Percentiles rank a stretch among this genome's conserved stretches.
These are phyloP conservation scores for Ehretia macrophylla DNA, from an alignment of 257 asterid genomes.

Conservation along the genomic window DNA sequence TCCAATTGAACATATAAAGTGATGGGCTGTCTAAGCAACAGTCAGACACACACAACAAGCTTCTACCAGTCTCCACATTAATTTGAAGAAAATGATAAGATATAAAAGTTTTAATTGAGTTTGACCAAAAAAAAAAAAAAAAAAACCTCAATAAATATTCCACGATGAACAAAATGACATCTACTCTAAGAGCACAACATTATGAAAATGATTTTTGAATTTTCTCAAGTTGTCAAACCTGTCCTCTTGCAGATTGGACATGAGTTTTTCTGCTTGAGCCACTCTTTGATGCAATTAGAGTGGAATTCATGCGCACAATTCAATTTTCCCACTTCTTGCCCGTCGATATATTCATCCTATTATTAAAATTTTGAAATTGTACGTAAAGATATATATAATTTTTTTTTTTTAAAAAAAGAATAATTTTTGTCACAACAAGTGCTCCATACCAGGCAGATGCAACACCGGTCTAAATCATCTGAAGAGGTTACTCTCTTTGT, in stretches of 20 bases:
- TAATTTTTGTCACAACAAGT: background rate
- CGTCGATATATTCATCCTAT: constrained; percentile 9
- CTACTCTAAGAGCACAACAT: too few species aligned
- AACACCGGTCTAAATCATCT: background rate
- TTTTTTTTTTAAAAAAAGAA: background rate
- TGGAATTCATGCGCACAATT: constrained; percentile 7
- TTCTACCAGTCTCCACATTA: too few species aligned
- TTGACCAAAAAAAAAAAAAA: too few species aligned
- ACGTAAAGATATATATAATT: too few species aligned
- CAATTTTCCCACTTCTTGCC: constrained; percentile 7
- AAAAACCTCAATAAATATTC: too few species aligned
- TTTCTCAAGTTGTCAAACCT: background rate
- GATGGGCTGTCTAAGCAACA: too few species aligned
- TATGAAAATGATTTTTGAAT: too few species aligned
- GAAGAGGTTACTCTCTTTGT: background rate
- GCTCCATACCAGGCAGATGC: constrained; percentile 9
- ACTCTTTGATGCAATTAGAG: constrained; percentile 15
- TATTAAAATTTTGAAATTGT: background rate
- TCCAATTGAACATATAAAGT: too few species aligned
- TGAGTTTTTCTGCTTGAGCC: constrained; percentile 14
- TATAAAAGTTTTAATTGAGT: too few species aligned
- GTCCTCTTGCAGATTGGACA: constrained; percentile 14
- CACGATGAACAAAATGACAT: too few species aligned
- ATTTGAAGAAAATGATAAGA: too few species aligned
- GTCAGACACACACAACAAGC: too few species aligned